Evolutionary conservation across 495 filamentous ascomycete species (phyloP).

Genomic region (Aspergillus sparsus): DNA sequence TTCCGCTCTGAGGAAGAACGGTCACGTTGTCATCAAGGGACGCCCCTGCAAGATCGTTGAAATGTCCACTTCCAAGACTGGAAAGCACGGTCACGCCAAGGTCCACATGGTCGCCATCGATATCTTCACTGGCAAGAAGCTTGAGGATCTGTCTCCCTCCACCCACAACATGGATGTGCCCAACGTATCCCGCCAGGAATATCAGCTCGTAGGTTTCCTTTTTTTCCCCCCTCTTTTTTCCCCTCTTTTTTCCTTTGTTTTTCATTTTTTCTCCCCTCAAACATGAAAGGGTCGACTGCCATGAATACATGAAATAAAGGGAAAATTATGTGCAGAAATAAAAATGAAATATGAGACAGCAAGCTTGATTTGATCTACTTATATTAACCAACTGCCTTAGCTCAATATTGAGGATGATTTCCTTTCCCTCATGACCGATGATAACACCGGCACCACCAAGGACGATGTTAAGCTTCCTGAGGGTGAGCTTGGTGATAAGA

Average conservation of each 20-base stretch:
- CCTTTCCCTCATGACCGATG: constrained; percentile 73
- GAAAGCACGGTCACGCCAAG: constrained; percentile 99
- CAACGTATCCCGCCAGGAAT: constrained; percentile 84
- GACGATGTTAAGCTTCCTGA: constrained; percentile 94
- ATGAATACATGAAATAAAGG: too few relatives aligned
- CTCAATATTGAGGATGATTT: constrained; percentile 85
- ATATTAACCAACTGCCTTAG: constrained; percentile 42
- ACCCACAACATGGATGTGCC: constrained; percentile 99
- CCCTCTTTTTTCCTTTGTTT: too few relatives aligned
- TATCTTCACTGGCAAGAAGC: constrained; percentile 99
- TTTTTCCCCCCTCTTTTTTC: too few relatives aligned
- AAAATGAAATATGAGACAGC: too few relatives aligned
- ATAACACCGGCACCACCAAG: constrained; percentile 77
- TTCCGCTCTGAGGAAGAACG: constrained; percentile 98
- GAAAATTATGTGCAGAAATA: too few relatives aligned
- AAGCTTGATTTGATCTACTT: too few relatives aligned
- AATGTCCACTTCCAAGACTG: constrained; percentile 99
- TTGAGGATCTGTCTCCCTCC: constrained; percentile 97
- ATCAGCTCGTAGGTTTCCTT: constrained; percentile 75
- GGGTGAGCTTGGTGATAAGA: constrained; percentile 80
- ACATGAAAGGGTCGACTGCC: too few relatives aligned
- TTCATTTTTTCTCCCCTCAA: too few relatives aligned
- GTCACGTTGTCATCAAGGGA: constrained; percentile 94
- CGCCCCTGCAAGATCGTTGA: constrained; percentile 99
- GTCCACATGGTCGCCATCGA: constrained; percentile 96